phyloP scores from a whole-genome alignment of 1,284 basidiomycete genomes.

The Ganoderma lingzhi region DNA sequence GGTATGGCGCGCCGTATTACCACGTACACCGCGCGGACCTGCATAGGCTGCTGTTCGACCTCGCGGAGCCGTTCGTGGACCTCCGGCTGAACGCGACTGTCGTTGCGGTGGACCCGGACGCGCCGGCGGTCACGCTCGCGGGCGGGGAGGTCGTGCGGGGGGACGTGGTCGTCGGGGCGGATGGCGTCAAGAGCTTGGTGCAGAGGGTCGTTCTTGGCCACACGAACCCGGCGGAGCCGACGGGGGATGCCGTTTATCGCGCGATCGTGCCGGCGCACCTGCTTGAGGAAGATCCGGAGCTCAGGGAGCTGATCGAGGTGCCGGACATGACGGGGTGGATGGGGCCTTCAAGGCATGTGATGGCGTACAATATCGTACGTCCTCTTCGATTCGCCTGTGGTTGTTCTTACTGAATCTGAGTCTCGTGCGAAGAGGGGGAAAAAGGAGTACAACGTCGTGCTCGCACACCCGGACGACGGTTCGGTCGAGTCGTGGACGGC shows the following conservation, averaged over 20 bases:
- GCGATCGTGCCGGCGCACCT: constrained; percentile 54
- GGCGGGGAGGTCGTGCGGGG: constrained; percentile 48
- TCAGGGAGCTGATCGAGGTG: constrained; percentile 48
- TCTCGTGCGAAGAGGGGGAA: constrained; percentile 43
- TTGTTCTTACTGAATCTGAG: background rate
- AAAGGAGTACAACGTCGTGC: constrained; percentile 52
- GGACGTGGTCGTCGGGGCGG: constrained; percentile 54
- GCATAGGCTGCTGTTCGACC: constrained; percentile 57
- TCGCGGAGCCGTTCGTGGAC: constrained; percentile 52
- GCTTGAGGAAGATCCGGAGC: constrained; percentile 59
- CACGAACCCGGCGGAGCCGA: constrained; percentile 46
- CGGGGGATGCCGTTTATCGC: constrained; percentile 63
- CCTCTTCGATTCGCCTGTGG: background rate
- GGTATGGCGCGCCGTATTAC: constrained; percentile 55
- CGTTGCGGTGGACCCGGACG: constrained; percentile 47
- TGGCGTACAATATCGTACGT: constrained; percentile 53
- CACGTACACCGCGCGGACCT: constrained; percentile 67
- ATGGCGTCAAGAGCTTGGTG: constrained; percentile 59
- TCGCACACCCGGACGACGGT: constrained; percentile 53
- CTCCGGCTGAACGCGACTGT: constrained; percentile 56
- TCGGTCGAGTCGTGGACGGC: constrained; percentile 56
- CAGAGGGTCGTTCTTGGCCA: constrained; percentile 53
- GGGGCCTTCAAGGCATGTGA: constrained; percentile 50
- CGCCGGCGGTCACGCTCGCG: constrained; percentile 47
- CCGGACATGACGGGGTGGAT: constrained; percentile 55